Conservation (phyloP, 805 yeast species). For the Candida krabiensis region DNA sequence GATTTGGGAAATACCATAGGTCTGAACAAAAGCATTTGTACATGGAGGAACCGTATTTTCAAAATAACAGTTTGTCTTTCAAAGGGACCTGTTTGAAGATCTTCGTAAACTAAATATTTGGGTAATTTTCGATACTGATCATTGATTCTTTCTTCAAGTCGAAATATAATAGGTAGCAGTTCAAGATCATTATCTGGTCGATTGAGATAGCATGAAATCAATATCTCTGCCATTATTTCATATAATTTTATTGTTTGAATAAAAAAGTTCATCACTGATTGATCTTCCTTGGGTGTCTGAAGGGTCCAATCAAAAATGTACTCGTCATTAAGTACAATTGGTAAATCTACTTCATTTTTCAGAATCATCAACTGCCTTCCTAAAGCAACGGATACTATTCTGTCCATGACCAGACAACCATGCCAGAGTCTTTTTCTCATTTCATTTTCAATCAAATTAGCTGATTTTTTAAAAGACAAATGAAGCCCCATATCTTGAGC, state of each 20-base stretch:
- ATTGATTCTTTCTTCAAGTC: slow-evolving; percentile 1
- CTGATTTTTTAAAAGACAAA: background rate
- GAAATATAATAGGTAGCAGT: background rate
- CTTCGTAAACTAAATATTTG: slow-evolving; percentile 1
- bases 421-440: slow-evolving; percentile 4
- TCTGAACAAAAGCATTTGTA: slow-evolving; percentile 2
- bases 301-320: slow-evolving; percentile 1
- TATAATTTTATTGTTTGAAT: slow-evolving; percentile 2
- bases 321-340: slow-evolving; percentile 1
- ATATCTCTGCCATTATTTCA: slow-evolving; percentile 2
- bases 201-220: slow-evolving; percentile 1
- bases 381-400: slow-evolving; percentile 1
- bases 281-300: background rate
- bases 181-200: slow-evolving; percentile 3
- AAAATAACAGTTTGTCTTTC: slow-evolving; percentile 2
- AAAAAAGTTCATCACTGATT: slow-evolving; percentile 1
- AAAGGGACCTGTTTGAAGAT: background rate
- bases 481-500: slow-evolving; percentile 6
- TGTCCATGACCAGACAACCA: slow-evolving; percentile 4
- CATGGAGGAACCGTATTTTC: slow-evolving; percentile 1
- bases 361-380: slow-evolving; percentile 4
- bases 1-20: slow-evolving; percentile 3
- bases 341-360: slow-evolving; percentile 2
- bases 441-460: slow-evolving; percentile 1
- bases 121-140: slow-evolving; percentile 2